Conservation (phyloP, 495 filamentous ascomycete species). For the Daldinia childiae region DNA sequence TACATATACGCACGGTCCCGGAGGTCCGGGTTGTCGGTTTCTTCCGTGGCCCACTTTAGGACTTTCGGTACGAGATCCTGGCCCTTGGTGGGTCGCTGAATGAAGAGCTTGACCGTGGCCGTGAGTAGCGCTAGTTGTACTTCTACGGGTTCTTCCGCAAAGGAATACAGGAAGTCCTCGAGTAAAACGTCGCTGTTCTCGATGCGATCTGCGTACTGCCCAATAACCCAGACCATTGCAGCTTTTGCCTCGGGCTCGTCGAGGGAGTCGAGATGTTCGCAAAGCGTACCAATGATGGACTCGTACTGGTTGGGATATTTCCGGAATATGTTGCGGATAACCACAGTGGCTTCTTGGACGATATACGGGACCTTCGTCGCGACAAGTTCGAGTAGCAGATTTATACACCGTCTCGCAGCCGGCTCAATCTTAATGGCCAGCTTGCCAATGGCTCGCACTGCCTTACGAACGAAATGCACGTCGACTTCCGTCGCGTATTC, state of each 20-base stretch:
- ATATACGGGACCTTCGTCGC: conserved; percentile 99
- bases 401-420: conserved; percentile 88
- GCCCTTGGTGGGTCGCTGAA: conserved; percentile 94
- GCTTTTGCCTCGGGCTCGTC: conserved; percentile 99
- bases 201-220: conserved; percentile 95
- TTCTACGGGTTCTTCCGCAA: conserved; percentile 92
- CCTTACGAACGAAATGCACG: conserved; percentile 97
- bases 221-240: conserved; percentile 99
- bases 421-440: conserved; percentile 99
- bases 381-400: conserved; percentile 90
- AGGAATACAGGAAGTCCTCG: conserved; percentile 93
- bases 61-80: conserved; percentile 94
- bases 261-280: conserved; percentile 94
- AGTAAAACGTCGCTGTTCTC: conserved; percentile 94
- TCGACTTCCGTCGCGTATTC: conserved; percentile 99
- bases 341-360: conserved; percentile 98
- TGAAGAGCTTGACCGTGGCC: conserved; percentile 97
- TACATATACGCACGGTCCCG: conserved; percentile 99
- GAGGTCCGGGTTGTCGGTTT: conserved; percentile 97
- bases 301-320: conserved; percentile 99
- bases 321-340: conserved; percentile 98
- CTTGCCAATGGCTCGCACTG: conserved; percentile 97
- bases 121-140: conserved; percentile 95
- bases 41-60: conserved; percentile 97
- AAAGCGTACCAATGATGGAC: conserved; percentile 92